Conservation (phyloP, 2,329 filamentous ascomycete genomes). For the Ramularia collo-cygni region DNA sequence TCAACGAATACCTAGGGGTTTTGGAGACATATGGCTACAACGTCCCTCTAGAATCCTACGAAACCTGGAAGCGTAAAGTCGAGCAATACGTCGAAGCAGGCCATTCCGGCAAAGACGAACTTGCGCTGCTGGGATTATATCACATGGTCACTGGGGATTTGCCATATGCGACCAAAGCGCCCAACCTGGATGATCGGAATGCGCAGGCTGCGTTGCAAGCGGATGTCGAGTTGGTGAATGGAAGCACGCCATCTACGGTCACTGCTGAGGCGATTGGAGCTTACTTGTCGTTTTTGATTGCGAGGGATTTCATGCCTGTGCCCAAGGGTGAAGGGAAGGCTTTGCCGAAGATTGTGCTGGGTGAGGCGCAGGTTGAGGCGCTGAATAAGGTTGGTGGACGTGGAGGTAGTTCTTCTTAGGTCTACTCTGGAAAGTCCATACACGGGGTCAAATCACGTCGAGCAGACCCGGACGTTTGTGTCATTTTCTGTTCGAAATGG, state of each 20-base stretch:
- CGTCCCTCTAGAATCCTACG: slow-evolving; percentile 60
- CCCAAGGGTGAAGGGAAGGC: slow-evolving; percentile 30
- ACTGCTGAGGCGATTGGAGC: slow-evolving; percentile 54
- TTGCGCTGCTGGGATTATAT: slow-evolving; percentile 67
- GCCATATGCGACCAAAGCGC: slow-evolving; percentile 62
- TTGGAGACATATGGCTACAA: slow-evolving; percentile 68
- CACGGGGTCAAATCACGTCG: no score
- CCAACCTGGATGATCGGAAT: slow-evolving; percentile 68
- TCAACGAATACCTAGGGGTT: slow-evolving; percentile 68
- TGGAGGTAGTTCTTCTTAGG: slow-evolving; percentile 28
- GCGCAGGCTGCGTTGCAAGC: slow-evolving; percentile 57
- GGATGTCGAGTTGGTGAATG: slow-evolving; percentile 51
- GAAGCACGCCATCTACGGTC: slow-evolving; percentile 50
- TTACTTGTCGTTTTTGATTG: slow-evolving; percentile 58
- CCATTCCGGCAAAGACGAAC: slow-evolving; percentile 56
- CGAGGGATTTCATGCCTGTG: slow-evolving; percentile 54
- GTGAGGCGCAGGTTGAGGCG: slow-evolving; percentile 43
- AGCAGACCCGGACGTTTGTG: no score
- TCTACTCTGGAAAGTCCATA: neutral
- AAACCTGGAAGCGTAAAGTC: slow-evolving; percentile 61
- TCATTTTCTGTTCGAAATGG: no score
- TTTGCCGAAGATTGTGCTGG: slow-evolving; percentile 42
- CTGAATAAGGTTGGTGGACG: slow-evolving; percentile 49
- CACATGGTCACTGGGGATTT: slow-evolving; percentile 66
- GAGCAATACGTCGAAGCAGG: slow-evolving; percentile 59